Base-by-base conservation (phyloP, 345 rosid species). In the Salix udensis region DNA sequence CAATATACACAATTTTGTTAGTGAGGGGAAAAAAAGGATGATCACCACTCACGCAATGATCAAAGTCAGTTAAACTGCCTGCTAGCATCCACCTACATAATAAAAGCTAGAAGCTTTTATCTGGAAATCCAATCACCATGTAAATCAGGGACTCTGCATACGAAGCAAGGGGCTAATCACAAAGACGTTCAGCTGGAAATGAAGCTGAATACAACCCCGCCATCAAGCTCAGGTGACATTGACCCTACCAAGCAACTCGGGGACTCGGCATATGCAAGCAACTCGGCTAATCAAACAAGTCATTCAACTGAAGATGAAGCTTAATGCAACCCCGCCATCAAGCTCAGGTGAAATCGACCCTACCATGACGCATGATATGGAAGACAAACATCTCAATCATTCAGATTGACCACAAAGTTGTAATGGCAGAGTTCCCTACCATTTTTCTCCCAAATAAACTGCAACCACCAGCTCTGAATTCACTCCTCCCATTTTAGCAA, bases 331-430 rank as follows among this genome's bases (percentile, higher is more conserved):
- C 46, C 46, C 46, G 12, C 36, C 12, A 36, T 64, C 75, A 71
- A 52, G 78, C 42, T 68, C 84, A 78, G 77, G 79, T 78, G 65
- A 74, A 68, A 73, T 68, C 71, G 85, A 67, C 86, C 86, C 87
- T 80, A 88, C 86, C 74, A 77, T 58, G 79, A 82, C 58, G 66
- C 62, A 75, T 24, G 24, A 77, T 81, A 82, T 84, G 88, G 90
- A 90, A 82, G 92, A 85, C 90, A 87, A 74, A 65, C 53, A 69
- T 60, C 70, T 83, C 86, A 82, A 81, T 88, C 79, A 85, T 85
- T 82, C 72, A 78, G 78, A 76, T 82, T 66, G 15, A 74, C 87
- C 85, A 76, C 71, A 60, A 71, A 69, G 67, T 73, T 55, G 79
- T 69, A 72, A 81, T 74, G 72, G 71, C 46, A 31, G 70, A 70